A percentile compares a stretch with the other conserved stretches of the same genome.
Evolutionary conservation across 441 rosid genomes (phyloP).

Genomic region (Gossypium schwendimanii): DNA sequence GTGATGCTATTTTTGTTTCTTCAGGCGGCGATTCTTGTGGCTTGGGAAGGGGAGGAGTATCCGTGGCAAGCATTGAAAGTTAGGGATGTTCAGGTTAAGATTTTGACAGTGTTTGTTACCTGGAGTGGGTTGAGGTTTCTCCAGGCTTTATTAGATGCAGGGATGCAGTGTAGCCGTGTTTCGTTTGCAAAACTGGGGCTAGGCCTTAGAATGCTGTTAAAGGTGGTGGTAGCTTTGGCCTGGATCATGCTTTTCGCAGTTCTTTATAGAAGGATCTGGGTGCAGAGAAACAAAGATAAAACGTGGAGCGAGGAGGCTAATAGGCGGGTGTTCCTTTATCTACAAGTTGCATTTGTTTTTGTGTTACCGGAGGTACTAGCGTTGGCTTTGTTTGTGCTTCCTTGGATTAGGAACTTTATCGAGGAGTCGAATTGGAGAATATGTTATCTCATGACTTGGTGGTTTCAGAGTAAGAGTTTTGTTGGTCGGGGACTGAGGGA

Average conservation of each 20-base stretch:
- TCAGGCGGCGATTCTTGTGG: neutral
- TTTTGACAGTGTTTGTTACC: neutral
- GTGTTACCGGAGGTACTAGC: neutral
- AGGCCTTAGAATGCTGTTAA: neutral
- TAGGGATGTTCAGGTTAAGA: neutral
- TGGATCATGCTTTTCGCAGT: neutral
- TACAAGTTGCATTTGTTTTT: neutral
- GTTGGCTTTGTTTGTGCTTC: neutral
- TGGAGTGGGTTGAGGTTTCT: constrained; percentile 1
- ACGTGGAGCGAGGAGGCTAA: neutral
- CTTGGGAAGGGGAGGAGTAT: neutral
- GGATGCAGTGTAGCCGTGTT: neutral
- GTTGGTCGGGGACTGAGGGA: constrained; percentile 3
- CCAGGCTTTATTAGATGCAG: constrained; percentile 1
- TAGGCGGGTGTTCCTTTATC: neutral
- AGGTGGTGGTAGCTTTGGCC: neutral
- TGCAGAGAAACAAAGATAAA: no score
- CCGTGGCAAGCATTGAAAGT: constrained; percentile 1
- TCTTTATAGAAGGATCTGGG: neutral
- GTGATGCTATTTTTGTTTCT: neutral
- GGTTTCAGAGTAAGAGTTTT: neutral
- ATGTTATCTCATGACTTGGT: neutral
- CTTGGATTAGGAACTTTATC: neutral
- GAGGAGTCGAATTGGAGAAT: neutral
- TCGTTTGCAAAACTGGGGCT: neutral